Evolutionary conservation across 202 grass and related monocot genomes (phyloP), one percentile per base, ranked within the genome.

Genomic region (Dendrocalamus latiflorus): DNA sequence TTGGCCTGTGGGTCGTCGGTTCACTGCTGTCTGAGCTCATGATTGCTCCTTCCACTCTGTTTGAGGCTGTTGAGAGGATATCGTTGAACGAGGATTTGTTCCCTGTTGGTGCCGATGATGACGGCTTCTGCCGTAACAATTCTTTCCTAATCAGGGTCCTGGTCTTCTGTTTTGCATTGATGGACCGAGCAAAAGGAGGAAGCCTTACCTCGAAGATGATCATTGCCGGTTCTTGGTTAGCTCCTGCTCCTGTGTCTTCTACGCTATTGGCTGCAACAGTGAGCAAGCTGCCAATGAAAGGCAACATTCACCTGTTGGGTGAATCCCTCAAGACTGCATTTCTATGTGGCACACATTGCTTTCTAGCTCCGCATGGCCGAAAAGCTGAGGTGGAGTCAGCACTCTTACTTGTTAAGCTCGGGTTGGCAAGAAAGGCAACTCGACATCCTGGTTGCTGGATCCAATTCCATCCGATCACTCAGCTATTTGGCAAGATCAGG

Each of bases 381-480:
- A 99, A 94, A 66, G 90, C 87, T 5, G 96, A 96, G 83, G 91
- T 90, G 15, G 96, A 99, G 60, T 99, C 96, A 0, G 89, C 91
- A 5, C 84, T 99, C 61, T 65, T 94, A 21, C 87, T 99, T 48
- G 96, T 99, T 5, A 99, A 94, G 61, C 88, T 99, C 8, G 96
- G 96, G 66, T 64, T 99, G 54, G 96, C 96, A 68, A 99, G 89
- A 78, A 90, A 84, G 79, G 81, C 86, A 9, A 88, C 41, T 64
- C 85, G 90, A 25, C 93, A 96, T 74, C 85, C 91, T 3, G 89
- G 96, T 76, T 99, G 89, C 83, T 99, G 96, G 96, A 89, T 99
- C 74, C 93, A 94, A 54, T 92, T 99, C 83, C 93, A 99, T 70
- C 87, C 89, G 0, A 96, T 99, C 75, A 94, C 96, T 0, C 93